Base-by-base conservation (phyloP, 352 stramenopile species). In the Phytopythium ostracodes region DNA sequence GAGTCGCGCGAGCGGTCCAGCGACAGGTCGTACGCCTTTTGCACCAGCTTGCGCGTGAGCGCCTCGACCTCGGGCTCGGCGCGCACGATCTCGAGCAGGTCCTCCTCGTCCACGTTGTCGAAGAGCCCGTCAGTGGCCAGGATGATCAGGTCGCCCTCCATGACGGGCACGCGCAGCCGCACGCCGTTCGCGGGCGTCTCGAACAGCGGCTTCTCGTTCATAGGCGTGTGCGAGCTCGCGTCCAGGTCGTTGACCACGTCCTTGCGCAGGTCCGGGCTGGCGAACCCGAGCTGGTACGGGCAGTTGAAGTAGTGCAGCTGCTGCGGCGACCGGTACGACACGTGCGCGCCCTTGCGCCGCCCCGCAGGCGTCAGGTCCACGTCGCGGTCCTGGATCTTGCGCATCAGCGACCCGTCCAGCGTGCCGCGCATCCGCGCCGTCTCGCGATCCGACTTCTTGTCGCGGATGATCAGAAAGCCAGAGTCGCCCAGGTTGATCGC, bases 231-330 rank as follows among this genome's bases (percentile, higher is more conserved):
- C 38, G 70, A 70, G 11, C 43, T 71, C 20, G 75, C 50, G 18
- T 63, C 60, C 35, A 88, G 62, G 47, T 90, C 81, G 18, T 81
- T 73, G 14, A 76, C 67, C 14, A 89, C 74, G 31, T 88, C 72
- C 27, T 64, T 69, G 33, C 68, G 74, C 33, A 89, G 65, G 15
- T 84, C 72, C 0, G 74, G 61, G 35, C 75, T 72, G 15, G 77
- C 77, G 65, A 84, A 90, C 8, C 81, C 81, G 27, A 90, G 52
- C 65, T 99, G 96, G 77, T 97, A 99, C 8, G 96, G 96, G 54
- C 98, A 97, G 69, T 99, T 99, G 77, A 99, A 99, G 49, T 95
- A 98, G 59, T 96, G 88, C 12, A 99, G 78, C 67, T 99, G 96
- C 70, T 99, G 96, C 52, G 97, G 93, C 15, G 89, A 98, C 15